Evolutionary conservation across 192 early-diverging fungal genomes (phyloP).

Genomic region (Dissophora ornata): DNA sequence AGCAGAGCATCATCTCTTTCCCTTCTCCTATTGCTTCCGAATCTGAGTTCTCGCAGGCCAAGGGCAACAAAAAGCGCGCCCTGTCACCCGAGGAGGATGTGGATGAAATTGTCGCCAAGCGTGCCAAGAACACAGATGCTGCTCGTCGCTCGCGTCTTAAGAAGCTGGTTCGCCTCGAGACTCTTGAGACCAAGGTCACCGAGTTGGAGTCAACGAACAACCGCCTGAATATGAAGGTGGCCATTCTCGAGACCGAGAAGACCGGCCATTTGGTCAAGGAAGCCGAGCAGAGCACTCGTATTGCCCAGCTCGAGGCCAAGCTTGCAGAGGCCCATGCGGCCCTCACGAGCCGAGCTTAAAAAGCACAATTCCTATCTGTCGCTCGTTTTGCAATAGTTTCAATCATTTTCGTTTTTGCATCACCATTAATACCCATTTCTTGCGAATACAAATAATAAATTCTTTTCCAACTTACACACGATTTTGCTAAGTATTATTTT

Average conservation of each 20-base stretch:
- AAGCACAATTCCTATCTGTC: too few species aligned
- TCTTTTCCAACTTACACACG: too few species aligned
- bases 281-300: slow-evolving; percentile 57
- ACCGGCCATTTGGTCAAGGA: slow-evolving; percentile 56
- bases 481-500: too few species aligned
- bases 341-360: slow-evolving; percentile 45
- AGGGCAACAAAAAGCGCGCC: slow-evolving; percentile 36
- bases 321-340: slow-evolving; percentile 64
- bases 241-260: slow-evolving; percentile 65
- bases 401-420: too few species aligned
- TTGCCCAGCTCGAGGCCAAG: slow-evolving; percentile 61
- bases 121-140: slow-evolving; percentile 85
- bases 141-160: slow-evolving; percentile 88
- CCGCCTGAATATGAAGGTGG: slow-evolving; percentile 66
- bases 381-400: too few species aligned
- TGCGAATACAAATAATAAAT: too few species aligned
- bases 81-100: slow-evolving; percentile 19
- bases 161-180: slow-evolving; percentile 81
- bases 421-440: too few species aligned
- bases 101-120: slow-evolving; percentile 54
- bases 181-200: slow-evolving; percentile 76
- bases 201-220: slow-evolving; percentile 83
- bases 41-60: neutral
- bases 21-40: neutral
- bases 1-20: slow-evolving; percentile 12